These are phyloP conservation scores for Pittosporum tobira DNA, from an alignment of 129 eudicot genomes.

Conservation along the genomic window DNA sequence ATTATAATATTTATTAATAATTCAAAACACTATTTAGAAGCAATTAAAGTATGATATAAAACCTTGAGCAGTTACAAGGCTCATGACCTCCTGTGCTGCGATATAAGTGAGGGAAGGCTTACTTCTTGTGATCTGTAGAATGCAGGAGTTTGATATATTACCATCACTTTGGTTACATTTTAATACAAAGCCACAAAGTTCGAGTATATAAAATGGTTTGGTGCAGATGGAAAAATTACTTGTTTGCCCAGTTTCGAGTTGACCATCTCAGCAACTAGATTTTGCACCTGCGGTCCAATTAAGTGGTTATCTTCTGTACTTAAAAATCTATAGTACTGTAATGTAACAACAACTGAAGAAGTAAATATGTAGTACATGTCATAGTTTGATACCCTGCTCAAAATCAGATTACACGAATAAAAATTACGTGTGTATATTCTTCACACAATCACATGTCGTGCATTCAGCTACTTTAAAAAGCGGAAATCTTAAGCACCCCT, in stretches of 20 bases:
- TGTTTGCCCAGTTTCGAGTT: conserved; percentile 96
- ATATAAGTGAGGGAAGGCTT: conserved; percentile 83
- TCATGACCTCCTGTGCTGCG: conserved; percentile 97
- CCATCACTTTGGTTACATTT: background rate
- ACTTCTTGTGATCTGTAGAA: conserved; percentile 66
- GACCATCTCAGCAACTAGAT: conserved; percentile 91
- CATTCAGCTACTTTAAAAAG: no score
- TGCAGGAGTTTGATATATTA: background rate
- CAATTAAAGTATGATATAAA: conserved; percentile 2
- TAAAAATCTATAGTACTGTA: background rate
- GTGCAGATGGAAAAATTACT: conserved; percentile 28
- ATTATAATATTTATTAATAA: no score
- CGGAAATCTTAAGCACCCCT: no score
- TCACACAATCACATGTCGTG: no score
- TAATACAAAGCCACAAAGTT: background rate
- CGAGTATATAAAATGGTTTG: background rate
- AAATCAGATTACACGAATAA: no score
- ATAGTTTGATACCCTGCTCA: background rate
- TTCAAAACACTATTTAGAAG: background rate
- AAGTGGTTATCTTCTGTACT: conserved; percentile 5
- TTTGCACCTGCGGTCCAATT: conserved; percentile 64
- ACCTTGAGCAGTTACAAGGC: conserved; percentile 99
- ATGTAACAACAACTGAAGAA: background rate
- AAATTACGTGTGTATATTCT: no score
- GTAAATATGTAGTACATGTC: background rate